Evolutionary conservation across 169 alveolate genomes (phyloP), one percentile per base, ranked within the genome.

Genomic region (Plasmodium billcollinsi): DNA sequence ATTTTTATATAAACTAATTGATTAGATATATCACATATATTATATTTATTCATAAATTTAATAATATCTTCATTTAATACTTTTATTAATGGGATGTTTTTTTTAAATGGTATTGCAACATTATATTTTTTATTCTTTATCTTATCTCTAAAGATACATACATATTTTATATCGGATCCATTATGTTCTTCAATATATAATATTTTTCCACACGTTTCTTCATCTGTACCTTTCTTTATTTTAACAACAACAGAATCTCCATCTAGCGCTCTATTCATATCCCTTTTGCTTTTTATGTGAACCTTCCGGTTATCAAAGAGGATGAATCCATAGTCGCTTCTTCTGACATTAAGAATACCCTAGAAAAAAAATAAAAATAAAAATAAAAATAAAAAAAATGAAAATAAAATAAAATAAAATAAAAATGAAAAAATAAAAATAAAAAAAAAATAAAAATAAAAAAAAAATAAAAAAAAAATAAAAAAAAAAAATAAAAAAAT

Each of bases 201-300:
- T n/a, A 83, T 45, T 58, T 83, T 83, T 6, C 91, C 91, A 4
- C 15, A 20, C 0, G 7, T 20, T 62, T 63, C 75, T 5, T 75
- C 63, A 4, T 20, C 74, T 15, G 2, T 52, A 11, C 43, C 0
- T 24, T 39, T 43, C 2, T 69, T 70, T 66, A 97, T 62, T 58
- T 97, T 93, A n/a, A 97, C 88, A 52, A 97, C 98, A 18, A 97
- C 99, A 20, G 94, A 86, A 91, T 97, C 99, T 29, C 98, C 98
- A 86, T 96, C 96, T 61, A 97, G 83, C 61, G 97, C 97, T 90
- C 99, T 93, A 88, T 97, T 97, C 88, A 95, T 74, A 86, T 96
- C 86, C 14, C 29, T 58, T 58, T 83, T 83, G 11, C 86, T 69
- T 50, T 21, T 43, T 4, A 83, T 83, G 26, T 83, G 91, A 9